Evolutionary conservation across 352 stramenopile genomes (phyloP), one percentile per base, ranked within the genome.

Genomic region (Pythium rhizo-oryzae): DNA sequence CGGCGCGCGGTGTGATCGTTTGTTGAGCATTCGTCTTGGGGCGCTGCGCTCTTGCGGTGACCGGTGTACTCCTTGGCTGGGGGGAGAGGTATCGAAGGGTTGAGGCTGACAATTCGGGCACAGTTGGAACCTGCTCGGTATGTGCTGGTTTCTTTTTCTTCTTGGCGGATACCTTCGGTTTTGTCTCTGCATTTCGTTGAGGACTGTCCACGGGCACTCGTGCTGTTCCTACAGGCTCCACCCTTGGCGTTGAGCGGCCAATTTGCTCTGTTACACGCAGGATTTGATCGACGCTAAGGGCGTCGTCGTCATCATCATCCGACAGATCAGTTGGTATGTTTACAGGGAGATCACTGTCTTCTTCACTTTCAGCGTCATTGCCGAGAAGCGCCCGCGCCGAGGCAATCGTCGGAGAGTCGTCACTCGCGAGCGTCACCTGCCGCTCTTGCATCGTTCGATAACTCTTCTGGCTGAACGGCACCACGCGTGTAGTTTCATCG

Each of bases 61-160:
- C 18, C 19, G 25, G 37, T 19, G 43, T 9, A 11, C 19, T 56
- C 2, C 24, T 24, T 11, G 24, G 2, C 23, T 62, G 57, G 1
- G 58, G 53, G 0, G 59, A 51, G 18, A 73, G 46, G 51, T 73
- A 73, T 15, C 60, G 67, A 11, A 69, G 24, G 23, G 67, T 69
- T 8, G 54, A 54, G 9, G 56, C 33, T n/a, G 67, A 68, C 13
- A 73, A 16, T 5, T 23, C 33, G 4, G 53, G 53, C 9, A 60
- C 35, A 4, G 23, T 37, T n/a, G 53, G n/a, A 6, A 18, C 12
- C 0, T 19, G 19, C 0, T 64, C 43, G 2, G 4, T 8, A n/a
- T 47, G 18, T 24, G 5, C 23, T 37, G 8, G 33, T 50, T 33
- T 8, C n/a, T 21, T 35, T 5, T n/a, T 35, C 24, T 37, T 62